Evolutionary conservation across 2,329 filamentous ascomycete species (phyloP), one percentile per base, ranked within the genome.

Genomic region (Epichloe sylvatica): DNA sequence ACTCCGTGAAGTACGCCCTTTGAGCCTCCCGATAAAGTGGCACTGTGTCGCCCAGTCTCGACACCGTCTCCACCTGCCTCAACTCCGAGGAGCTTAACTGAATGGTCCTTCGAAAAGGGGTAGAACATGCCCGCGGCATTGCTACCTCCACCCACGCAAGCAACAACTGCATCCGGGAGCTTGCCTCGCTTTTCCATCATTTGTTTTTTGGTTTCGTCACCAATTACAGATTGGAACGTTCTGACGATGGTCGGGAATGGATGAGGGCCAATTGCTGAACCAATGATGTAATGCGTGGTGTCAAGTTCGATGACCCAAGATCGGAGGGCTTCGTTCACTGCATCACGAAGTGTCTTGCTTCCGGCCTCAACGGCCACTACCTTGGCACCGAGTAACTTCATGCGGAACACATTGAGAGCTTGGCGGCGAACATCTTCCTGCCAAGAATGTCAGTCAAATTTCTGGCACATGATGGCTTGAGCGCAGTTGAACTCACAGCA

Each of bases 121-220:
- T 91, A 94, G 73, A 98, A 98, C 90, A 97, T 98, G 70, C 92
- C 92, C 3, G 85, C 83, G 2, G 92, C 92, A 64, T 98, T 98
- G 65, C 83, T 90, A 52, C 92, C 92, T 57, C 92, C 92, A 50
- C 92, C 92, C 12, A 98, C 92, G 62, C 92, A 98, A 9, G 92
- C 92, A 15, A 98, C 88, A 21, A 98, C 90, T 1, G 90, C 92
- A 59, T 98, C 92, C 4, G 92, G 92, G 2, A 98, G 80, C 70
- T 92, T 91, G 56, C 88, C 87, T 45, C 83, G 81, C 66, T 86
- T 81, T 63, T 84, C 81, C 54, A 80, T 73, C 84, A 98, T 90
- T 70, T 97, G 91, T 59, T 83, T 71, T 92, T 92, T 95, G 42
- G 92, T 96, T 74, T 98, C 92, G 58, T 85, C 80, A 49, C 92